Conservation (phyloP, 1,139 yeast species). For the Suhomyces kunorum region DNA sequence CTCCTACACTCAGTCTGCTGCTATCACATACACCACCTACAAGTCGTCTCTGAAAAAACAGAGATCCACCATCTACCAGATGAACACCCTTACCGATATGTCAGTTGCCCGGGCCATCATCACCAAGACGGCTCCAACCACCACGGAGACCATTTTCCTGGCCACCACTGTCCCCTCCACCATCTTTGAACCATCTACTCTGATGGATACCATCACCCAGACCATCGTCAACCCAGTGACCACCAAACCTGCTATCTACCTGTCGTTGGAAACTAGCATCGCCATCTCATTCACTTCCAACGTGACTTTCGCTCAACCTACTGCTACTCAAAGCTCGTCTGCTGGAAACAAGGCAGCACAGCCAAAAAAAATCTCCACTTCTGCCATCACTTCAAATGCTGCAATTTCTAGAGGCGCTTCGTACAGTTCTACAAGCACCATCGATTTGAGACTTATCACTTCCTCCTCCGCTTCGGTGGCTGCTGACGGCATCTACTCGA, state of each 20-base stretch:
- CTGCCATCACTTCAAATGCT: neutral
- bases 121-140: slow-evolving; percentile 26
- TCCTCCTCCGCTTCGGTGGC: neutral
- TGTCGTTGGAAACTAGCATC: slow-evolving; percentile 16
- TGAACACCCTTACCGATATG: slow-evolving; percentile 11
- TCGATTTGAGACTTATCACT: slow-evolving; percentile 16
- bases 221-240: slow-evolving; percentile 31
- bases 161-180: slow-evolving; percentile 28
- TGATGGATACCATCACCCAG: slow-evolving; percentile 22
- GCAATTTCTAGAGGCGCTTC: neutral
- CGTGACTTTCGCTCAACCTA: slow-evolving; percentile 8
- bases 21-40: slow-evolving; percentile 17
- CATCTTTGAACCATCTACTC: slow-evolving; percentile 21
- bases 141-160: slow-evolving; percentile 28
- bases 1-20: slow-evolving; percentile 18
- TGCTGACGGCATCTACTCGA: neutral
- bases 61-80: slow-evolving; percentile 15
- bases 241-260: slow-evolving; percentile 24
- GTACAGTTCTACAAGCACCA: slow-evolving; percentile 9
- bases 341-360: too few species aligned
- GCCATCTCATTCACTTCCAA: slow-evolving; percentile 11
- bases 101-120: slow-evolving; percentile 10
- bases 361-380: too few species aligned
- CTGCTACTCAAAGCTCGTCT: neutral
- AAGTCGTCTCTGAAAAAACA: slow-evolving; percentile 14